Base-by-base conservation (phyloP, 305 asterid species). In the Fraxinus nigra region DNA sequence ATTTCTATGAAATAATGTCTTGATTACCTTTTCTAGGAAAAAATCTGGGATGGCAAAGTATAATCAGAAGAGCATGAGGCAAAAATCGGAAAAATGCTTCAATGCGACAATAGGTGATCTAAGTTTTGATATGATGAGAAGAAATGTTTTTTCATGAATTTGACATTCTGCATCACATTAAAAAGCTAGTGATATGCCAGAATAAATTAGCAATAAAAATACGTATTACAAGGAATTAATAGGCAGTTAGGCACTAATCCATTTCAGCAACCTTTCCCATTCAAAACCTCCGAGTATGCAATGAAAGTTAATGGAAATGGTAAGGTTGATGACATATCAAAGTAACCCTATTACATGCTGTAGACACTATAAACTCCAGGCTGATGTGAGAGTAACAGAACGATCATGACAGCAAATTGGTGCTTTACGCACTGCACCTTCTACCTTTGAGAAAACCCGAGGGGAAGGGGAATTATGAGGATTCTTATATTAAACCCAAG, bases 191-290 rank as follows among this genome's bases (percentile, higher is more conserved):
- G 61, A 2, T 10, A 4, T 48, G 54, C 72, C 63, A 2, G 61
- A 59, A 32, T 8, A 43, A 70, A 77, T 13, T 20, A 34, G 78
- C 18, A 26, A 10, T 3, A 13, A 43, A 67, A 75, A 28, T 6
- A 54, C 28, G 0, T 56, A 20, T 20, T 13, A 43, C 51, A 35
- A 70, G 20, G 73, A 34, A 78, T 78, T 22, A 48, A 78, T 37
- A 37, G 43, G 40, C 40, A 35, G 40, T 35, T 28, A 78, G 77
- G 81, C 78, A 78, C 26, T 40, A 26, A 43, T 33, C 59, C 5
- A 18, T 14, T 67, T 85, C 83, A 40, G 70, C 80, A 70, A 63
- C 73, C 79, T 81, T 43, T 79, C 65, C 72, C 56, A 61, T 67
- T 67, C 67, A 43, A 81, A 69, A 72, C 61, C 56, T 81, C 54